phyloP scores from a whole-genome alignment of 805 yeast genomes.

The Pichia rugopelliculosa region DNA sequence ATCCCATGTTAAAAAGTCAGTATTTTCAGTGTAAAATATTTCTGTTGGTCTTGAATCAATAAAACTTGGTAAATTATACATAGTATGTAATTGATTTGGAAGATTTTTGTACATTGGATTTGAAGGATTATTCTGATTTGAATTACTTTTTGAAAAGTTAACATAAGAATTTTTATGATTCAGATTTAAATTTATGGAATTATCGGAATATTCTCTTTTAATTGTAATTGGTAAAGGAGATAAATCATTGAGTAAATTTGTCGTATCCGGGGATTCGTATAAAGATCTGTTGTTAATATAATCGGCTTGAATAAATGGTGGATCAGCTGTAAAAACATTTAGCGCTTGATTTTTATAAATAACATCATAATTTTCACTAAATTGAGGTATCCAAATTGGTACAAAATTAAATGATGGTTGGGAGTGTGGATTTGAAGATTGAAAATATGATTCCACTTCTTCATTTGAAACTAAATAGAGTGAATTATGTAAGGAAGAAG shows the following conservation, averaged over 20 bases:
- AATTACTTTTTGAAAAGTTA: neutral
- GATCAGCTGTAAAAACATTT: constrained; percentile 48
- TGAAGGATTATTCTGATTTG: neutral
- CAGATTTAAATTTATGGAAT: neutral
- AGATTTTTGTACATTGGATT: neutral
- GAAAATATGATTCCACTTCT: constrained; percentile 23
- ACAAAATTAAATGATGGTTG: constrained; percentile 25
- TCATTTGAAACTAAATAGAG: constrained; percentile 20
- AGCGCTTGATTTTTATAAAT: constrained; percentile 55
- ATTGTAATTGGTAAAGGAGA: constrained; percentile 24
- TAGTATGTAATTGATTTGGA: neutral
- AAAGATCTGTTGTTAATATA: constrained; percentile 28
- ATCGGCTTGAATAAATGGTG: constrained; percentile 43
- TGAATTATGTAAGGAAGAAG: constrained; percentile 3
- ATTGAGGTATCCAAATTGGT: constrained; percentile 56
- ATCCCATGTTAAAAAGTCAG: constrained; percentile 57
- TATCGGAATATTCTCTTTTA: neutral
- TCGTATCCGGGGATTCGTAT: constrained; percentile 25
- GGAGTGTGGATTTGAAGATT: constrained; percentile 15
- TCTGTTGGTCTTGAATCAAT: constrained; percentile 3
- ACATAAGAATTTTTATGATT: neutral
- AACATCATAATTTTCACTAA: constrained; percentile 47
- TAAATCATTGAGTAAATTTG: constrained; percentile 15
- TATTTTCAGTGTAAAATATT: constrained; percentile 47
- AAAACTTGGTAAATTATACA: constrained; percentile 2